Evolutionary conservation across 345 rosid species (phyloP).

Genomic region (Litchi chinensis): DNA sequence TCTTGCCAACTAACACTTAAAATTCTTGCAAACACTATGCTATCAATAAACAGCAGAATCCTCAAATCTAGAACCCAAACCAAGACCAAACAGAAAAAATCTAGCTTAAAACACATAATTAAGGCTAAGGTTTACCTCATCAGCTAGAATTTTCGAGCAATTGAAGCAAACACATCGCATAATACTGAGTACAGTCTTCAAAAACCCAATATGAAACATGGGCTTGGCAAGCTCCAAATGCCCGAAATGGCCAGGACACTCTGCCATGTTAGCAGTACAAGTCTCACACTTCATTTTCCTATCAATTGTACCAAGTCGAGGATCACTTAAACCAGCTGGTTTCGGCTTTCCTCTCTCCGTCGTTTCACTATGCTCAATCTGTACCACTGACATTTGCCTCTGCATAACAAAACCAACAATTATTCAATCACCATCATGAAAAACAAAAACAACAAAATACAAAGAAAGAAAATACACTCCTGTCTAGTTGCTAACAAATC

Average conservation of each 20-base stretch:
- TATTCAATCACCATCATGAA: neutral
- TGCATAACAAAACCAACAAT: constrained; percentile 34
- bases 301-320: constrained; percentile 86
- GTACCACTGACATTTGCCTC: constrained; percentile 98
- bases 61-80: neutral
- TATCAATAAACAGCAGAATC: neutral
- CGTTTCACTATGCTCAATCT: constrained; percentile 85
- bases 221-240: constrained; percentile 98
- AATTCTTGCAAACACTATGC: neutral
- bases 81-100: neutral
- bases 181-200: constrained; percentile 87
- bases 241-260: constrained; percentile 96
- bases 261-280: constrained; percentile 93
- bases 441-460: neutral
- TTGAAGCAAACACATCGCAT: constrained; percentile 96
- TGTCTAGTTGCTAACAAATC: neutral
- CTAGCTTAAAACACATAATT: neutral
- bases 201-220: constrained; percentile 89
- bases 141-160: constrained; percentile 89
- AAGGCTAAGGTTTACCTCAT: constrained; percentile 58
- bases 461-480: neutral
- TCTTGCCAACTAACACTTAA: neutral
- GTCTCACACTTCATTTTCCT: constrained; percentile 92
- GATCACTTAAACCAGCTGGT: constrained; percentile 79
- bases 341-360: constrained; percentile 94